Evolutionary conservation across 768 basidiomycete species (phyloP).

Genomic region (Lactarius psammicola): DNA sequence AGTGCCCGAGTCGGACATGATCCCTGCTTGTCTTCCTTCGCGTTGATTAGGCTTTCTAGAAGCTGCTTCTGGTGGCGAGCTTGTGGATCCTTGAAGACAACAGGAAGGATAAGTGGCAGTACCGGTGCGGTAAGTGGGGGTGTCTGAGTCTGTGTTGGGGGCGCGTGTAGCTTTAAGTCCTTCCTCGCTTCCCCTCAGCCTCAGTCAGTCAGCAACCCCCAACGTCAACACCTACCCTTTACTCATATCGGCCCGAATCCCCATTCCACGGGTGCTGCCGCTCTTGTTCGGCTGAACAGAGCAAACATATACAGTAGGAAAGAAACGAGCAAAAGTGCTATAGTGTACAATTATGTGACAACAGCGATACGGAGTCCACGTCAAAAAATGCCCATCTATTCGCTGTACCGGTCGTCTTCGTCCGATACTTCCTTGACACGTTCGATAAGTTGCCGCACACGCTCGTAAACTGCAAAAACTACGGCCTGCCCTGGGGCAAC

Average conservation of each 20-base stretch:
- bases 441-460: constrained; percentile 76
- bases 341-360: constrained; percentile 4
- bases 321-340: neutral
- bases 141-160: neutral
- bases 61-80: neutral
- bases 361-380: neutral
- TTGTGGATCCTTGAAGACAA: neutral
- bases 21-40: neutral
- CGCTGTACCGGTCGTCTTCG: constrained; percentile 66
- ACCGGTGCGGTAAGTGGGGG: neutral
- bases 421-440: constrained; percentile 49
- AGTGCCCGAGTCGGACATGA: constrained; percentile 12
- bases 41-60: neutral
- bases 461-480: constrained; percentile 96
- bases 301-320: neutral
- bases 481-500: constrained; percentile 98
- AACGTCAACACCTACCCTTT: neutral
- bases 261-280: neutral
- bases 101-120: neutral
- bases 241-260: constrained; percentile 5
- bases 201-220: neutral
- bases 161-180: too few relatives aligned
- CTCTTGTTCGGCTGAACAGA: neutral
- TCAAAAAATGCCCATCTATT: constrained; percentile 38
- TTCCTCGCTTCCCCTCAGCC: neutral